Conservation (phyloP, 208 protist genomes). For the Acanthamoeba royreba region DNA sequence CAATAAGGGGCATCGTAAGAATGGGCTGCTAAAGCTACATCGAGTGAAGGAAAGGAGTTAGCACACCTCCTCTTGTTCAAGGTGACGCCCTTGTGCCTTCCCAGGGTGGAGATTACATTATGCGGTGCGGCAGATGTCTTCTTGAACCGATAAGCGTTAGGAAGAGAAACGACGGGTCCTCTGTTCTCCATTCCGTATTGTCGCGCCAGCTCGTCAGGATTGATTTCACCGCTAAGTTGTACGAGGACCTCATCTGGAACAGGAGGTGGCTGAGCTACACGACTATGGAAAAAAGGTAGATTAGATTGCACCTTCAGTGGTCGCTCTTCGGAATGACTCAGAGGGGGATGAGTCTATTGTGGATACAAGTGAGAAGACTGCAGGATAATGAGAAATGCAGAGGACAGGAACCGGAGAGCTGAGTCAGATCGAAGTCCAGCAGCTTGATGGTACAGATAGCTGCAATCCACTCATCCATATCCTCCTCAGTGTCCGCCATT, state of each 20-base stretch:
- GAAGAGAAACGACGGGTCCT: neutral
- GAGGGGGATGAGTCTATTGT: no score
- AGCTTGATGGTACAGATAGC: neutral
- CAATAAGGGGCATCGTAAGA: neutral
- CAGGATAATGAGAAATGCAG: no score
- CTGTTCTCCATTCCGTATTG: neutral
- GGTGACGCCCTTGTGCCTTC: constrained; percentile 2
- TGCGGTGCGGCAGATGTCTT: neutral
- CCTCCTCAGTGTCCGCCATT: neutral
- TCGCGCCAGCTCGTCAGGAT: neutral
- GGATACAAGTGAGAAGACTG: no score
- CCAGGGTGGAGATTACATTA: neutral
- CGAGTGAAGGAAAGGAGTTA: no score
- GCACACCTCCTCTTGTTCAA: neutral
- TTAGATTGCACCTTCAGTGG: no score
- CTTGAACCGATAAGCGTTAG: neutral
- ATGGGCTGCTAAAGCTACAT: no score
- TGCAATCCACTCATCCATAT: constrained; percentile 4
- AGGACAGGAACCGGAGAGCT: neutral
- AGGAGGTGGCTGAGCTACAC: no score
- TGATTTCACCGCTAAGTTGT: neutral
- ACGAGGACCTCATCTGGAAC: constrained; percentile 6
- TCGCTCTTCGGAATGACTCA: no score
- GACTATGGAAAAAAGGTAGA: no score
- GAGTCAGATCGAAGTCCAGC: neutral